A percentile compares a stretch with the other conserved stretches of the same genome.
Evolutionary conservation across 108 stramenopile species (phyloP).

Genomic region (Cyclotella atomus): DNA sequence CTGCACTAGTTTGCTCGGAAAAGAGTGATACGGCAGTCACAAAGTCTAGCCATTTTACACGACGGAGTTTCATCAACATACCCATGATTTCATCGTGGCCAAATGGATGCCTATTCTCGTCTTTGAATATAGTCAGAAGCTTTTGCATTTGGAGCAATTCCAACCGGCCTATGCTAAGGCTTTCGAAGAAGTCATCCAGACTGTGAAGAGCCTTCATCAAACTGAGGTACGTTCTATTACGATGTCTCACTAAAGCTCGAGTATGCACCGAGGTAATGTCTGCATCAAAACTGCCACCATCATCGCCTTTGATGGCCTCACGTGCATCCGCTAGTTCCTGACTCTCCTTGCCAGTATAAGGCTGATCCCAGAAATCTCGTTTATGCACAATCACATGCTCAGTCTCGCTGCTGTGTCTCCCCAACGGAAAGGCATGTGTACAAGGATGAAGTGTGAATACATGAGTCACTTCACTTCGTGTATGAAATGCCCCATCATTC

Average conservation of each 20-base stretch:
- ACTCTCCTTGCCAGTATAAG: neutral
- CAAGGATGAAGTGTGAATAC: conserved; percentile 45
- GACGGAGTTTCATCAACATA: conserved; percentile 16
- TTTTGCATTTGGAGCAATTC: neutral
- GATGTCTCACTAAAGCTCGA: neutral
- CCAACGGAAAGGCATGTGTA: neutral
- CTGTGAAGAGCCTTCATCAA: conserved; percentile 5
- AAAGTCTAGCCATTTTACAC: conserved; percentile 16
- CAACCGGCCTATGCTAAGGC: neutral
- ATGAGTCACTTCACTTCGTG: conserved; percentile 35
- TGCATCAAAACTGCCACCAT: neutral
- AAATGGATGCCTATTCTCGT: neutral
- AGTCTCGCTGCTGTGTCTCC: neutral
- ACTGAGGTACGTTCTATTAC: conserved; percentile 3
- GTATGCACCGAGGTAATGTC: neutral
- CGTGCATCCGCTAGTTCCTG: neutral
- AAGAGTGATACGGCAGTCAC: neutral
- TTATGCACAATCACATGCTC: neutral
- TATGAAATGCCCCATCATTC: conserved; percentile 31
- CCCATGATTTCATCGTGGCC: neutral
- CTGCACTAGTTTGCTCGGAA: conserved; percentile 26
- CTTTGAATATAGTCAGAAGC: neutral
- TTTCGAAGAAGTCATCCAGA: neutral
- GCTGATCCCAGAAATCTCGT: neutral
- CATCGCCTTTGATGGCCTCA: neutral